A percentile compares a stretch with the other conserved stretches of the same genome.
Conservation (phyloP, 108 stramenopile species). For the Skeletonema tropicum region DNA sequence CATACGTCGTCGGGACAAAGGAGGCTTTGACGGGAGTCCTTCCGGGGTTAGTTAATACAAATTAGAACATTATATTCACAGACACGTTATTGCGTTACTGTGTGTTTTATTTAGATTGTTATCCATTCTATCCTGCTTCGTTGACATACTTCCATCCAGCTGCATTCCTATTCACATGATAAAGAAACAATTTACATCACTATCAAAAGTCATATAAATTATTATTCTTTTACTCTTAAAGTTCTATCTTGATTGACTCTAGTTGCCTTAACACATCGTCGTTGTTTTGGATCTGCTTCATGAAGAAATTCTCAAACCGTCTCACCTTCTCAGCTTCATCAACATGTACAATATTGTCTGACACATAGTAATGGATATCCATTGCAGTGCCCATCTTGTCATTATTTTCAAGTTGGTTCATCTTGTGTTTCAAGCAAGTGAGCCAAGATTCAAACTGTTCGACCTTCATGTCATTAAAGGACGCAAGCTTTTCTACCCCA, state of each 20-base stretch:
- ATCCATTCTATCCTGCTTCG: too few relatives aligned
- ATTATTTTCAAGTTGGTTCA: conserved; percentile 67
- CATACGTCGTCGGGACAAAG: too few relatives aligned
- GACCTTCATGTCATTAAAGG: conserved; percentile 78
- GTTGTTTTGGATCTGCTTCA: conserved; percentile 76
- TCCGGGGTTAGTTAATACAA: too few relatives aligned
- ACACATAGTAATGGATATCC: conserved; percentile 81
- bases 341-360: conserved; percentile 72
- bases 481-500: conserved; percentile 83
- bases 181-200: background rate
- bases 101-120: too few relatives aligned
- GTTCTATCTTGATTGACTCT: conserved; percentile 48
- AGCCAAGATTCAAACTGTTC: conserved; percentile 60
- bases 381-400: conserved; percentile 57
- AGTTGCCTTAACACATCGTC: conserved; percentile 74
- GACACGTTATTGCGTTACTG: too few relatives aligned
- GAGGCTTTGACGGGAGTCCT: too few relatives aligned
- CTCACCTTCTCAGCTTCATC: conserved; percentile 87
- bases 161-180: background rate
- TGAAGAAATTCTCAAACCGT: conserved; percentile 87
- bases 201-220: background rate
- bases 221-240: background rate
- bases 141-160: background rate
- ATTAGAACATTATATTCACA: too few relatives aligned
- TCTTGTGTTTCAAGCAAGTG: conserved; percentile 75